Base-by-base conservation (phyloP, 2,329 filamentous ascomycete species). In the Apiospora phragmitis region DNA sequence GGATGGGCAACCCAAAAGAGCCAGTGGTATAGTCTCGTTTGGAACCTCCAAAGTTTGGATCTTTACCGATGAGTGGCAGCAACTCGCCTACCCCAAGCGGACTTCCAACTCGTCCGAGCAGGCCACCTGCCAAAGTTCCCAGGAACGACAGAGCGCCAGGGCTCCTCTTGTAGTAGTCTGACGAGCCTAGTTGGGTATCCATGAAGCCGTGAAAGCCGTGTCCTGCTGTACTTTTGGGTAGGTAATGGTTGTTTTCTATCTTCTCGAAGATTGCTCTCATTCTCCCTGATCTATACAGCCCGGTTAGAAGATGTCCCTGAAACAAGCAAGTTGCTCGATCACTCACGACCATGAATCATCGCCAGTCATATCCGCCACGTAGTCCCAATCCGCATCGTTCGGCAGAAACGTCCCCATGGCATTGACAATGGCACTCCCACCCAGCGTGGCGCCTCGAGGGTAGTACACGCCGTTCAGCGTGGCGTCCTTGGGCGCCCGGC, bases 381-480 rank as follows among this genome's bases (percentile, higher is more conserved):
- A 72, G n/a, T 74, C 72, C 75, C 75, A 76, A 62, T 75, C 75
- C 9, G 72, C 74, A 38, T 75, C 73, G 29, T 72, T 74, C 1
- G 75, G 73, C 3, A 75, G 69, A 42, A 68, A 67, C 11, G 71
- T 68, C 35, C 42, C 70, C 70, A 72, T 72, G 14, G 67, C 69
- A 16, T 75, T 75, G 21, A 75, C 73, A 66, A 75, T 74, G 24
- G 75, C 75, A n/a, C 75, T 77, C 2, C 77, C 77, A 7, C 77
- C 76, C 32, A 79, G 69, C 1, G 74, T 74, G 24, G 70, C 77
- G 24, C 76, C 76, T 9, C 77, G 73, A 41, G 77, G 77, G 67
- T 79, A 79, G 21, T 75, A 74, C 18, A 78, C 75, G 35, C 77
- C 77, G 62, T 78, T 71, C 18, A 75, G 62, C 18, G 69, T 70